phyloP scores from a whole-genome alignment of 2,329 filamentous ascomycete species.

The Trichoderma sp. region DNA sequence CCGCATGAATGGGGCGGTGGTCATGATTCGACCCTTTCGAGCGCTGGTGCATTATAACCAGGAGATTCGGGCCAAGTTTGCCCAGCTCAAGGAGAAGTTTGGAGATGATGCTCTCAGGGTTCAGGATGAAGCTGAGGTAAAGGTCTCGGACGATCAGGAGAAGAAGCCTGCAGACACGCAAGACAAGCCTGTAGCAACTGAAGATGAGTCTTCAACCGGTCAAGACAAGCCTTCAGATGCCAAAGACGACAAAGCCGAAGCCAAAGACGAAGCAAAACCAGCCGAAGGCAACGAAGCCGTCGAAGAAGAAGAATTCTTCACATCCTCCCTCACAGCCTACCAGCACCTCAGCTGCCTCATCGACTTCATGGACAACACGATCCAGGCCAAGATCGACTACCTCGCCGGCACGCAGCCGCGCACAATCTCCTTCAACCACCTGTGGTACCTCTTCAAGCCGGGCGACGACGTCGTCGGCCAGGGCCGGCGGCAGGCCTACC shows the following conservation, averaged over 20 bases:
- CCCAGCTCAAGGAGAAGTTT: background rate
- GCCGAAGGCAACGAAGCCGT: background rate
- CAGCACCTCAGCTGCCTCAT: slow-evolving; percentile 24
- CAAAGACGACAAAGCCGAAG: background rate
- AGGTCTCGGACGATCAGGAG: too few relatives aligned
- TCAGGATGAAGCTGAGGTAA: too few relatives aligned
- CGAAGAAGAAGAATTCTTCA: background rate
- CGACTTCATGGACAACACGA: slow-evolving; percentile 20
- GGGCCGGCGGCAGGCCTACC: slow-evolving; percentile 34
- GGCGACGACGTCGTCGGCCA: slow-evolving; percentile 33
- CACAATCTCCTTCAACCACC: slow-evolving; percentile 33
- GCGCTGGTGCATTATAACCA: slow-evolving; percentile 23
- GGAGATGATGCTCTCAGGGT: background rate
- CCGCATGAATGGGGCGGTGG: background rate
- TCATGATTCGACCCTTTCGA: slow-evolving; percentile 26
- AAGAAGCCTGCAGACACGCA: too few relatives aligned
- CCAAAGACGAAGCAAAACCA: background rate
- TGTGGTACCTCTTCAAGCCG: slow-evolving; percentile 38
- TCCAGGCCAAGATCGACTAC: slow-evolving; percentile 13
- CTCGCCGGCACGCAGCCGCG: background rate
- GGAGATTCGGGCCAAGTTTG: slow-evolving; percentile 7
- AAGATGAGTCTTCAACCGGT: too few relatives aligned
- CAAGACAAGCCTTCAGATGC: background rate
- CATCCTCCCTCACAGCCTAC: slow-evolving; percentile 3
- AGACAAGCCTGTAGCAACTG: background rate